Base-by-base conservation (phyloP, 2,329 filamentous ascomycete genomes). In the Bipolaris bicolor region DNA sequence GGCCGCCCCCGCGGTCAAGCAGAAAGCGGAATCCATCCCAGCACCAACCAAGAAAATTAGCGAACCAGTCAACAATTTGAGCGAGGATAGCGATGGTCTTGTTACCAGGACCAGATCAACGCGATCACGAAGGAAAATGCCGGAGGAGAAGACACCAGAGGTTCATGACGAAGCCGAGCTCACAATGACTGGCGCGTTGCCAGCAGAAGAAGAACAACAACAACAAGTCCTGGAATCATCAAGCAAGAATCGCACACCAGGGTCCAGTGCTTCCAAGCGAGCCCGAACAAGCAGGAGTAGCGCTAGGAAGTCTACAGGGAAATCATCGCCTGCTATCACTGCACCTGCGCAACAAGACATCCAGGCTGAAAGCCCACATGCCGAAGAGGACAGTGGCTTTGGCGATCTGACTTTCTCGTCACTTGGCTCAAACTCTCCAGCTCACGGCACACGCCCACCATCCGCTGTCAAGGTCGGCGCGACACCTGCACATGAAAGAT, bases 401-500 rank as follows among this genome's bases (percentile, higher is more conserved):
- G 76, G 64, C 49, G 71, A 68, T 56, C 58, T 70, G 58, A 76
- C 67, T 34, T 76, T 70, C 56, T 70, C 67, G 18, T 77, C 66
- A 18, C 64, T 70, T 49, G 69, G 67, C 29, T 74, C 73, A 15
- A 66, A 75, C 3, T 75, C 73, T 13, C 73, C 70, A 40, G 69
- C 69, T 20, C 71, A 73, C 52, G 72, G 72, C 41, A 76, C 71
- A 5, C 71, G 73, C 41, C 78, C 78, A n/a, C 75, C 75, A 33
- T 81, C 79, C n/a, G 76, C 75, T 13, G 67, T 80, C 46, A 78
- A 78, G 61, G 69, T 76, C 29, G 77, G 78, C 44, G 76, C 72
- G 29, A 82, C 80, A 7, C 79, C 80, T 7, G 71, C 73, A 16
- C 72, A 75, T 24, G 81, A 83, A 54, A 77, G 66, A 10, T 82